These are phyloP conservation scores for Penicillium tannophilum DNA, from an alignment of 495 filamentous ascomycete genomes.

Conservation along the genomic window DNA sequence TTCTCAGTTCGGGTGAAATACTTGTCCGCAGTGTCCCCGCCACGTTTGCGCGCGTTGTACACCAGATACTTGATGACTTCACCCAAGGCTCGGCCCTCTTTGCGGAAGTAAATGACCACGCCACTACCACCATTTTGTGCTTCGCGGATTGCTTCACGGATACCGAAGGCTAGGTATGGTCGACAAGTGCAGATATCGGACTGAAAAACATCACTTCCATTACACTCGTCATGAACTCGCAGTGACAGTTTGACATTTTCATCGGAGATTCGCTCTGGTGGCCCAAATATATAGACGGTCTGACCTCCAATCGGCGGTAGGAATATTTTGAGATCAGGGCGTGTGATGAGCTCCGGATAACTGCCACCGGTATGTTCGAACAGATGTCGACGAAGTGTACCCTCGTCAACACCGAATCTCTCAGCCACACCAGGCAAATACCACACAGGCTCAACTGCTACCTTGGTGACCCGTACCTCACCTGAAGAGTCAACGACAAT, in stretches of 20 bases:
- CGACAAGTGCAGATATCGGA: slow-evolving; percentile 98
- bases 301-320: slow-evolving; percentile 93
- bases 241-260: slow-evolving; percentile 81
- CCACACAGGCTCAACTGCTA: slow-evolving; percentile 95
- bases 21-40: slow-evolving; percentile 87
- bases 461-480: slow-evolving; percentile 93
- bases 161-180: slow-evolving; percentile 94
- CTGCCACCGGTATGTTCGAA: slow-evolving; percentile 96
- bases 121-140: slow-evolving; percentile 93
- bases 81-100: slow-evolving; percentile 93
- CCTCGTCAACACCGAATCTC: slow-evolving; percentile 93
- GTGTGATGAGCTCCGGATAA: slow-evolving; percentile 90
- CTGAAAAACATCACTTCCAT: slow-evolving; percentile 97
- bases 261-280: slow-evolving; percentile 89
- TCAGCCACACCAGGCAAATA: slow-evolving; percentile 95
- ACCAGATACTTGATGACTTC: slow-evolving; percentile 98
- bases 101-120: slow-evolving; percentile 98
- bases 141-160: slow-evolving; percentile 95
- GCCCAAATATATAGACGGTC: slow-evolving; percentile 97
- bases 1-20: slow-evolving; percentile 98
- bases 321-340: slow-evolving; percentile 93
- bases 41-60: slow-evolving; percentile 87
- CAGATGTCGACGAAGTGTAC: slow-evolving; percentile 76
- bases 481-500: slow-evolving; percentile 82
- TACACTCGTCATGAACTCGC: slow-evolving; percentile 96